phyloP scores from a whole-genome alignment of 2,329 filamentous ascomycete species.

The Penicillium brevicompactum region DNA sequence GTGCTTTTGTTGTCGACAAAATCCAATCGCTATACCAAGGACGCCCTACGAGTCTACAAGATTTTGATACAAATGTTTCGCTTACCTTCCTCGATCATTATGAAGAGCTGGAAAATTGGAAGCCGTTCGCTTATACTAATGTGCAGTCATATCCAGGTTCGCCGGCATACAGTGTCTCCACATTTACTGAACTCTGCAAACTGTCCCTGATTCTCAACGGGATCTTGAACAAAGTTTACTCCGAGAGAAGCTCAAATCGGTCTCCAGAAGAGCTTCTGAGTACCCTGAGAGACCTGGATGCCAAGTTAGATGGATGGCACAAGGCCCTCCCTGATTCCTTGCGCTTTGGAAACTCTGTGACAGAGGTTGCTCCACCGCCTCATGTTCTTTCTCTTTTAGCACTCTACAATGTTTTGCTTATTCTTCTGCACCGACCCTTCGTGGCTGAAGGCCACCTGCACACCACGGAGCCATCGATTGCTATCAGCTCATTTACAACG shows the following conservation, averaged over 20 bases:
- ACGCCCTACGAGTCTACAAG: conserved; percentile 48
- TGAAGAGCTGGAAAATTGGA: conserved; percentile 57
- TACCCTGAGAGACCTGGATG: conserved; percentile 43
- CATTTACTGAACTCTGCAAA: conserved; percentile 39
- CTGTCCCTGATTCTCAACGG: conserved; percentile 53
- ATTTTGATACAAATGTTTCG: conserved; percentile 51
- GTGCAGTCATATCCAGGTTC: conserved; percentile 35
- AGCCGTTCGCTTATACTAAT: conserved; percentile 45
- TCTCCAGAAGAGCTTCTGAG: conserved; percentile 31
- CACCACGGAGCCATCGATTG: conserved; percentile 41
- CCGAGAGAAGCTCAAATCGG: conserved; percentile 45
- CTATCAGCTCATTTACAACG: conserved; percentile 47
- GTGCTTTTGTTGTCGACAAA: conserved; percentile 49
- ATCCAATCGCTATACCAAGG: conserved; percentile 60
- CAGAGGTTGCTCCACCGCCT: conserved; percentile 44
- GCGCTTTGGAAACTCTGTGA: conserved; percentile 33
- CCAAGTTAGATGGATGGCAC: conserved; percentile 48
- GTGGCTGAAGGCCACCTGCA: conserved; percentile 48
- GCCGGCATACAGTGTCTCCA: conserved; percentile 37
- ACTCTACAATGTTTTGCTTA: conserved; percentile 55
- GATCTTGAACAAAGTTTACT: conserved; percentile 50
- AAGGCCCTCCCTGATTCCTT: conserved; percentile 47
- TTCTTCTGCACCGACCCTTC: conserved; percentile 58
- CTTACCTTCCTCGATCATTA: conserved; percentile 42
- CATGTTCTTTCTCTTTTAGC: conserved; percentile 50